These are phyloP conservation scores for Thalia dealbata DNA, from an alignment of 176 grass and related monocot genomes.

Conservation along the genomic window DNA sequence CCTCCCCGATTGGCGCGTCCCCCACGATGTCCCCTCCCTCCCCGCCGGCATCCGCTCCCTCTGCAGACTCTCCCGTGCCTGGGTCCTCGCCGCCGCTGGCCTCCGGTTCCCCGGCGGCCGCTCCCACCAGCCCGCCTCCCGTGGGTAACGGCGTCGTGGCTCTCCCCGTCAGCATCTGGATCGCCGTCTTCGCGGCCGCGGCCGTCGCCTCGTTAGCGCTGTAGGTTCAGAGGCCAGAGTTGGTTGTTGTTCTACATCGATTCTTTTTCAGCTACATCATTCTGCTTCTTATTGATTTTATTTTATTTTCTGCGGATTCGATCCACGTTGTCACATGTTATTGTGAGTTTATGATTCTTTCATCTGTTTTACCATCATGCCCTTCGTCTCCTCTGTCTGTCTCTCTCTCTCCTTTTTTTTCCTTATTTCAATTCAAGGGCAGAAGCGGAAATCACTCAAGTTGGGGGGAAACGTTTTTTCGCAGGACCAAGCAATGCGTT, in stretches of 20 bases:
- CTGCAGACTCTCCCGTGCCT: neutral
- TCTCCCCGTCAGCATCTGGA: slow-evolving; percentile 1
- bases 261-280: neutral
- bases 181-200: neutral
- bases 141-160: neutral
- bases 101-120: neutral
- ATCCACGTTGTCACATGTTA: no score
- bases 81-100: neutral
- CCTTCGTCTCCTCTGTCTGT: no score
- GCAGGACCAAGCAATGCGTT: neutral
- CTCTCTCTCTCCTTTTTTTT: no score
- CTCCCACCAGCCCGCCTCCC: neutral
- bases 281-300: neutral
- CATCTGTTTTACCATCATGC: neutral
- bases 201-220: neutral
- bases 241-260: neutral
- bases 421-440: no score
- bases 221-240: neutral
- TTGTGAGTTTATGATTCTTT: neutral
- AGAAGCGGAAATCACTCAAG: no score
- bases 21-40: neutral
- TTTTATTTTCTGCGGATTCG: neutral
- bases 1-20: neutral
- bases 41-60: neutral
- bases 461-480: no score